Conservation (phyloP, 2,329 filamentous ascomycete species). For the Aspergillus chevalieri region DNA sequence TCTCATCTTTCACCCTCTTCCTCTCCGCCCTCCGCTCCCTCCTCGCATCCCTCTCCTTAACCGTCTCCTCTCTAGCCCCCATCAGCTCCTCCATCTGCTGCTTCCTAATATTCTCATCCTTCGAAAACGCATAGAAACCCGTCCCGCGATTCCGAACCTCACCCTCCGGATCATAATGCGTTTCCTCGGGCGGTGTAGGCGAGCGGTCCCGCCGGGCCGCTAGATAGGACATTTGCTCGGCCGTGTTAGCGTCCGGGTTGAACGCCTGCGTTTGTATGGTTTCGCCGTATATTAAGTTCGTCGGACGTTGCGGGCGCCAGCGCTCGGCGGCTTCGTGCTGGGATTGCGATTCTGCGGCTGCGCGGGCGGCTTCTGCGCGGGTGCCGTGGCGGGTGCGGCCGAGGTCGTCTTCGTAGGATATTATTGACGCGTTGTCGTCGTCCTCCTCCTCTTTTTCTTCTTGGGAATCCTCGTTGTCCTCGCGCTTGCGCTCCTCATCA, state of each 20-base stretch:
- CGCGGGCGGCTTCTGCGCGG: constrained; percentile 58
- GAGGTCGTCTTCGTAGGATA: constrained; percentile 90
- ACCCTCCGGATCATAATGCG: constrained; percentile 77
- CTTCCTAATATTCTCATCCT: constrained; percentile 60
- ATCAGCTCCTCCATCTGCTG: constrained; percentile 71
- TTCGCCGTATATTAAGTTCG: constrained; percentile 75
- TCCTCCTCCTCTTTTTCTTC: constrained; percentile 32
- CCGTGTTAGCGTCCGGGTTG: constrained; percentile 59
- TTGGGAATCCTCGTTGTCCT: constrained; percentile 24
- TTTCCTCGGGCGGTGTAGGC: constrained; percentile 69
- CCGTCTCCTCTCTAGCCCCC: constrained; percentile 62
- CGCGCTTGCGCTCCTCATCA: constrained; percentile 49
- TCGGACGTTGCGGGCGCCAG: constrained; percentile 50
- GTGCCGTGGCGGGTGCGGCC: constrained; percentile 74
- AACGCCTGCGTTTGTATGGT: constrained; percentile 80
- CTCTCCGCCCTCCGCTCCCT: constrained; percentile 55
- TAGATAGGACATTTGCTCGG: constrained; percentile 68
- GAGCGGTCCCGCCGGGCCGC: constrained; percentile 72
- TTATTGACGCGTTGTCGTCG: constrained; percentile 53
- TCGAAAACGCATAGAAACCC: constrained; percentile 85
- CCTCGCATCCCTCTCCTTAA: constrained; percentile 53
- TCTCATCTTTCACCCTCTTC: constrained; percentile 56
- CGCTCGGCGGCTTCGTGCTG: constrained; percentile 24
- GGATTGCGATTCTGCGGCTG: constrained; percentile 48
- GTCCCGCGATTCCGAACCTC: constrained; percentile 85